phyloP scores from a whole-genome alignment of 2,329 filamentous ascomycete genomes.

The Ophiostoma fasciatum region DNA sequence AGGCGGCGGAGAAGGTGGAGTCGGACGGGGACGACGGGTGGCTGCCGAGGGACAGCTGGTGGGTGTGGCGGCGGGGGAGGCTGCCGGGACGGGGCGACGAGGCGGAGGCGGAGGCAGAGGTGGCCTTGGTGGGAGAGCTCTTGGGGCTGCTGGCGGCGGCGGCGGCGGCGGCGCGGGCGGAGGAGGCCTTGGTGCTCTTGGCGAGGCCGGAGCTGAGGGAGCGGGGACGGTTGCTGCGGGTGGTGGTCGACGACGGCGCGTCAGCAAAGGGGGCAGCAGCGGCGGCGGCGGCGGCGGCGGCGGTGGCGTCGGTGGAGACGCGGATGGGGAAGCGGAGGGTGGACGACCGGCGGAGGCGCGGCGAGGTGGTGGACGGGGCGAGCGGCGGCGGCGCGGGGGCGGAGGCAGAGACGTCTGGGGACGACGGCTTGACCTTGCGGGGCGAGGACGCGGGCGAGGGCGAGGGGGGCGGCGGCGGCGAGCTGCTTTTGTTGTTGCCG shows the following conservation, averaged over 20 bases:
- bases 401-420: background rate
- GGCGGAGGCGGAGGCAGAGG: background rate
- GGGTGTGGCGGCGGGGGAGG: slow-evolving; percentile 6
- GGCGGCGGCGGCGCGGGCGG: slow-evolving; percentile 2
- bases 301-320: slow-evolving; percentile 8
- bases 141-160: background rate
- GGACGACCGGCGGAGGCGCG: slow-evolving; percentile 9
- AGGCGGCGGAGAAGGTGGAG: background rate
- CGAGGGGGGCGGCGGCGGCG: no score
- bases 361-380: slow-evolving; percentile 4
- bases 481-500: no score
- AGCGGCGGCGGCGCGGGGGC: background rate
- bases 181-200: no score
- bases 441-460: no score
- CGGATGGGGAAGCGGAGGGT: slow-evolving; percentile 12
- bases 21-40: slow-evolving; percentile 9
- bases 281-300: background rate
- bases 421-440: no score
- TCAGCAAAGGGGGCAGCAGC: background rate
- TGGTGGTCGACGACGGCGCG: background rate
- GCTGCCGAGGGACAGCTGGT: slow-evolving; percentile 8
- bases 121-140: background rate
- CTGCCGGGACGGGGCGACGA: background rate
- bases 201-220: slow-evolving; percentile 7
- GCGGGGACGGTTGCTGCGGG: slow-evolving; percentile 7